Conservation (phyloP, 169 alveolate species). For the Plasmodium adleri region DNA sequence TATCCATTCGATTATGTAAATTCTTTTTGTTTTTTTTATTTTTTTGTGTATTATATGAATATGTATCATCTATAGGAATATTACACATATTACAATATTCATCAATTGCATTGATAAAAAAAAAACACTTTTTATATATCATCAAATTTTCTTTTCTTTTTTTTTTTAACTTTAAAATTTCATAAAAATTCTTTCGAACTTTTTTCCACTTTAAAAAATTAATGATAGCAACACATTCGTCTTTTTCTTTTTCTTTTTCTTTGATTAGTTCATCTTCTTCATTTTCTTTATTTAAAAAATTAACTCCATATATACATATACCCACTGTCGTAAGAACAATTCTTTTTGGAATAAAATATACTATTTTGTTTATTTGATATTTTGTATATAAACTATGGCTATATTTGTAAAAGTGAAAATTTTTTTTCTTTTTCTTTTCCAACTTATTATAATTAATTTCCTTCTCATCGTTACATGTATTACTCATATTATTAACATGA, state of each 20-base stretch:
- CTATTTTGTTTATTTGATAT: slow-evolving; percentile 14
- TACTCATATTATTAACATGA: too few relatives aligned
- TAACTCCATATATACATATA: slow-evolving; percentile 33
- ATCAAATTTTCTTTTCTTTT: slow-evolving; percentile 15
- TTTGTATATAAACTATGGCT: not conserved
- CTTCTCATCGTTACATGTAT: too few relatives aligned
- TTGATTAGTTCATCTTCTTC: too few relatives aligned
- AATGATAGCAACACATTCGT: slow-evolving; percentile 19
- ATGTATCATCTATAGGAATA: slow-evolving; percentile 21
- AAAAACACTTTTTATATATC: slow-evolving; percentile 16
- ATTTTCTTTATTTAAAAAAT: slow-evolving; percentile 4
- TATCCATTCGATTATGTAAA: not conserved
- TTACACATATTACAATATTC: slow-evolving; percentile 25
- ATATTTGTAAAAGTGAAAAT: slow-evolving; percentile 17
- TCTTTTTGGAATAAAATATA: slow-evolving; percentile 18
- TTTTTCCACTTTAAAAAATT: slow-evolving; percentile 57
- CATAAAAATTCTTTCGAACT: slow-evolving; percentile 32
- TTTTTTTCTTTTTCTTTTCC: not conserved
- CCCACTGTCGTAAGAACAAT: slow-evolving; percentile 31
- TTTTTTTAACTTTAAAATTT: slow-evolving; percentile 45
- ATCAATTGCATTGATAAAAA: slow-evolving; percentile 48
- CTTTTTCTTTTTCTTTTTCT: not conserved
- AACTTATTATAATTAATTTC: too few relatives aligned
- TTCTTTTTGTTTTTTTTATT: not conserved
- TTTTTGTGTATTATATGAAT: not conserved